Evolutionary conservation across 2,329 filamentous ascomycete genomes (phyloP).

Genomic region (Fusarium pininemorale): DNA sequence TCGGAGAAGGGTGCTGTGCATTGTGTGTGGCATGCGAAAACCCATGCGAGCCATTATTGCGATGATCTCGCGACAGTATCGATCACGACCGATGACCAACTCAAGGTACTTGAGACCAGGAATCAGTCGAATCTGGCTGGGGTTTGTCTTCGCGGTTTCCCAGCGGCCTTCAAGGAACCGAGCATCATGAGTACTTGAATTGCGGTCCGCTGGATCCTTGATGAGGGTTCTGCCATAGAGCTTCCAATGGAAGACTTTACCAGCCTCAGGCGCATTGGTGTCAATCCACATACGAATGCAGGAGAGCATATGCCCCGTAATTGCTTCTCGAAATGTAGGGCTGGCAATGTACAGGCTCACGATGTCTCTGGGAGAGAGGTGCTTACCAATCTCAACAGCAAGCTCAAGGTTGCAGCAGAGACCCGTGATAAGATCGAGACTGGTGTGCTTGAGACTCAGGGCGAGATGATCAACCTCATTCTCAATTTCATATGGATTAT

Average conservation of each 20-base stretch:
- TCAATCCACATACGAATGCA: slow-evolving; percentile 65
- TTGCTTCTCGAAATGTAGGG: slow-evolving; percentile 66
- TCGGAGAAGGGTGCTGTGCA: slow-evolving; percentile 64
- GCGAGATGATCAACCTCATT: slow-evolving; percentile 23
- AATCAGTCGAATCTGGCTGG: slow-evolving; percentile 56
- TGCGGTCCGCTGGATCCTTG: slow-evolving; percentile 65
- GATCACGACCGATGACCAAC: slow-evolving; percentile 70
- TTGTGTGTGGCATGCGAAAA: slow-evolving; percentile 62
- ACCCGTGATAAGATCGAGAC: slow-evolving; percentile 55
- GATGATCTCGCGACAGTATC: slow-evolving; percentile 69
- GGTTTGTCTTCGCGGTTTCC: slow-evolving; percentile 7
- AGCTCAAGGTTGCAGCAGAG: slow-evolving; percentile 61
- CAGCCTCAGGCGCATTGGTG: slow-evolving; percentile 63
- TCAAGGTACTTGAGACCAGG: slow-evolving; percentile 74
- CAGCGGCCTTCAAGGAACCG: slow-evolving; percentile 6
- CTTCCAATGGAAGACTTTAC: slow-evolving; percentile 67
- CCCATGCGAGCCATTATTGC: slow-evolving; percentile 66
- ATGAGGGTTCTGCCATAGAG: slow-evolving; percentile 67
- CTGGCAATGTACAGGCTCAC: slow-evolving; percentile 72
- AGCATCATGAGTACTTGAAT: slow-evolving; percentile 40
- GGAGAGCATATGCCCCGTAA: slow-evolving; percentile 68
- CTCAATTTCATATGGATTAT: slow-evolving; percentile 42
- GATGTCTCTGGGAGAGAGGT: slow-evolving; percentile 65
- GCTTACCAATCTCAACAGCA: slow-evolving; percentile 62
- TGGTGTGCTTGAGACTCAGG: slow-evolving; percentile 35